Evolutionary conservation across 1,284 basidiomycete species (phyloP).

Genomic region (Anthracocystis walkeri): DNA sequence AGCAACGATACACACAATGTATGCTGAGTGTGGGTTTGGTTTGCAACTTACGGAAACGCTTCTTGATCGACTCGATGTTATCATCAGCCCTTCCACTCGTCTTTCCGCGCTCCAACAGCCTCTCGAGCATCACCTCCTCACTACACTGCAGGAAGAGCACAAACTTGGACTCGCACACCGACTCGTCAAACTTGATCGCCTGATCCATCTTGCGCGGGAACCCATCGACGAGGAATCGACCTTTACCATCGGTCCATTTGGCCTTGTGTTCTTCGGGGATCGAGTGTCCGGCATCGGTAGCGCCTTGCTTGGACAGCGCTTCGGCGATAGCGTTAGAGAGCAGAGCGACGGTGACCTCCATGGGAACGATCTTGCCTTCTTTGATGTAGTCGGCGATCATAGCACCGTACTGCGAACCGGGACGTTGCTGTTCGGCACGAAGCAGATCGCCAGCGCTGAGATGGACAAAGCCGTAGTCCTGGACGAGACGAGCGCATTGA

Average conservation of each 20-base stretch:
- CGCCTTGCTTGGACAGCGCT: constrained; percentile 72
- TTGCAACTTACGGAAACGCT: constrained; percentile 83
- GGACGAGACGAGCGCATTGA: constrained; percentile 88
- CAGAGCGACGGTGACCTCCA: constrained; percentile 95
- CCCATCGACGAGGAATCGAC: constrained; percentile 94
- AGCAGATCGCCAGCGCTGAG: constrained; percentile 97
- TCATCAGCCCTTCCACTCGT: constrained; percentile 96
- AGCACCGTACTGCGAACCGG: constrained; percentile 85
- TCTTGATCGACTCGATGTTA: constrained; percentile 93
- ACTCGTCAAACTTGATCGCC: constrained; percentile 89
- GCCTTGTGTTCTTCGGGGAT: constrained; percentile 62
- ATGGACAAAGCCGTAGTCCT: constrained; percentile 90
- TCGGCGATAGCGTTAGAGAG: constrained; percentile 90
- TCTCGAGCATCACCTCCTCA: constrained; percentile 86
- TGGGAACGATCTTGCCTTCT: constrained; percentile 94
- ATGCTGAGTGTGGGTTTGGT: not conserved
- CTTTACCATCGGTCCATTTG: constrained; percentile 79
- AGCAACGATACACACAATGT: not conserved
- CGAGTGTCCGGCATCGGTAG: constrained; percentile 27
- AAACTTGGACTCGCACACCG: constrained; percentile 79
- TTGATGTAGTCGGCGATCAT: constrained; percentile 90
- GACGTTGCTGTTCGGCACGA: constrained; percentile 89
- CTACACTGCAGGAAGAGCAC: constrained; percentile 92
- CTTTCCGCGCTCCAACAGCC: constrained; percentile 88
- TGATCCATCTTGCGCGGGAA: constrained; percentile 99